A percentile compares a stretch with the other conserved stretches of the same genome.
These are phyloP conservation scores for Ogataea ganodermae DNA, from an alignment of 805 yeast species.

Conservation along the genomic window DNA sequence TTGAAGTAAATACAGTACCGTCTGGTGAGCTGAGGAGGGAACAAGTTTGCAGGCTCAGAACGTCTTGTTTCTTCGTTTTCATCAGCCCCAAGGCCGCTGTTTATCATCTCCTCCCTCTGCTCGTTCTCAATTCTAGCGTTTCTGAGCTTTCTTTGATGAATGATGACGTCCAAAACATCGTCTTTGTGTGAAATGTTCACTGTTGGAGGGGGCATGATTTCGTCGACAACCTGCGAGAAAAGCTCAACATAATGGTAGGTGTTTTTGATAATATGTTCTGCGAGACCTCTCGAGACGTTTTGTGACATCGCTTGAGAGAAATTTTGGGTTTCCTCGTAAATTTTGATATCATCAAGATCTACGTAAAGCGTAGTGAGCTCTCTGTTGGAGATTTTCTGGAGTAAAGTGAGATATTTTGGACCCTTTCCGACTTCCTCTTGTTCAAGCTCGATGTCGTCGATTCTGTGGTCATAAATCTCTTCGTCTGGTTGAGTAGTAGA, in stretches of 20 bases:
- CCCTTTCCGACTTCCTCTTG: constrained; percentile 40
- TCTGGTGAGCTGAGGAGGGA: constrained; percentile 85
- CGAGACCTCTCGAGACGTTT: constrained; percentile 37
- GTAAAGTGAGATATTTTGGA: constrained; percentile 71
- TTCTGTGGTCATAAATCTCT: constrained; percentile 38
- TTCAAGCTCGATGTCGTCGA: constrained; percentile 32
- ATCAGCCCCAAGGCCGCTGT: constrained; percentile 37
- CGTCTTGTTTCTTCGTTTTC: constrained; percentile 19
- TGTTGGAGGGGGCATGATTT: constrained; percentile 84
- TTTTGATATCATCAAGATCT: constrained; percentile 81
- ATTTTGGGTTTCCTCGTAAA: constrained; percentile 55
- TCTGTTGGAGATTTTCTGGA: constrained; percentile 85
- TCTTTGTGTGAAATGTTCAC: constrained; percentile 76
- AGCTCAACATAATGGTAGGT: constrained; percentile 79
- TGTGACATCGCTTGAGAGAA: constrained; percentile 22
- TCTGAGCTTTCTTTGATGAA: constrained; percentile 85
- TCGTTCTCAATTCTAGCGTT: constrained; percentile 74
- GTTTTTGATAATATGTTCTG: constrained; percentile 65
- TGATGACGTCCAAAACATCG: constrained; percentile 89
- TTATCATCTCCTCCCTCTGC: constrained; percentile 59
- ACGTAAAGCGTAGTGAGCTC: constrained; percentile 66
- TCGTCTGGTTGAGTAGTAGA: constrained; percentile 28
- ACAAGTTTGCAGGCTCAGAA: constrained; percentile 48
- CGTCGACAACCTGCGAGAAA: constrained; percentile 74
- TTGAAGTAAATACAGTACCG: constrained; percentile 85